These are phyloP conservation scores for Pleurotus tuoliensis DNA, from an alignment of 768 basidiomycete species.

Conservation along the genomic window DNA sequence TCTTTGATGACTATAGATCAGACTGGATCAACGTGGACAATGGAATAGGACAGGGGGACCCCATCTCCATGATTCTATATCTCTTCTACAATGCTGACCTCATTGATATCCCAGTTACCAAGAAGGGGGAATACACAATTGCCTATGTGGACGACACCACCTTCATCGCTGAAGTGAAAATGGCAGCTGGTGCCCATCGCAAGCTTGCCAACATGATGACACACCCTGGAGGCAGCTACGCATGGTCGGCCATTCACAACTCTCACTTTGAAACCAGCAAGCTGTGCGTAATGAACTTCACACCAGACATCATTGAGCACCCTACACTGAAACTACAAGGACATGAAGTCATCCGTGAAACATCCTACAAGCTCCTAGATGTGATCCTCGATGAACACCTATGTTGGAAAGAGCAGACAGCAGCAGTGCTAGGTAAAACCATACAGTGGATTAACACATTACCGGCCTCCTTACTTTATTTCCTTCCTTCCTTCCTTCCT, in stretches of 20 bases:
- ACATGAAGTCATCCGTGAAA: slow-evolving; percentile 10
- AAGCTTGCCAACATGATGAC: slow-evolving; percentile 13
- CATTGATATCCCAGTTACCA: slow-evolving; percentile 10
- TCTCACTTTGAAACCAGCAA: slow-evolving; percentile 17
- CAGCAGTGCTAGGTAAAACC: slow-evolving; percentile 9
- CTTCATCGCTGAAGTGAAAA: slow-evolving; percentile 5
- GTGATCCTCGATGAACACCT: slow-evolving; percentile 19
- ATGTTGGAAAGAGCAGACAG: slow-evolving; percentile 10
- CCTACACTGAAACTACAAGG: slow-evolving; percentile 7
- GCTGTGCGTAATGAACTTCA: slow-evolving; percentile 15
- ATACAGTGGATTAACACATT: not conserved
- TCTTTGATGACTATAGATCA: slow-evolving; percentile 16
- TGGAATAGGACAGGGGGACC: slow-evolving; percentile 10
- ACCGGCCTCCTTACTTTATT: too few species aligned
- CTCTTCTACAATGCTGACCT: slow-evolving; percentile 22
- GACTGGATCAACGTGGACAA: slow-evolving; percentile 2
- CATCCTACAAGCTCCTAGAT: slow-evolving; percentile 23
- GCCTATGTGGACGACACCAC: slow-evolving; percentile 17
- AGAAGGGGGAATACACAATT: not conserved
- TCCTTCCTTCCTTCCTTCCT: too few species aligned
- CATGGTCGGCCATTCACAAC: slow-evolving; percentile 19
- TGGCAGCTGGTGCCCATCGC: slow-evolving; percentile 3
- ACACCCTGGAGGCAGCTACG: slow-evolving; percentile 5
- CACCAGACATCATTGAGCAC: not conserved
- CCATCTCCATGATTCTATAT: slow-evolving; percentile 9